Evolutionary conservation across 2,329 filamentous ascomycete genomes (phyloP).

Genomic region (Rhynchosporium secalis): DNA sequence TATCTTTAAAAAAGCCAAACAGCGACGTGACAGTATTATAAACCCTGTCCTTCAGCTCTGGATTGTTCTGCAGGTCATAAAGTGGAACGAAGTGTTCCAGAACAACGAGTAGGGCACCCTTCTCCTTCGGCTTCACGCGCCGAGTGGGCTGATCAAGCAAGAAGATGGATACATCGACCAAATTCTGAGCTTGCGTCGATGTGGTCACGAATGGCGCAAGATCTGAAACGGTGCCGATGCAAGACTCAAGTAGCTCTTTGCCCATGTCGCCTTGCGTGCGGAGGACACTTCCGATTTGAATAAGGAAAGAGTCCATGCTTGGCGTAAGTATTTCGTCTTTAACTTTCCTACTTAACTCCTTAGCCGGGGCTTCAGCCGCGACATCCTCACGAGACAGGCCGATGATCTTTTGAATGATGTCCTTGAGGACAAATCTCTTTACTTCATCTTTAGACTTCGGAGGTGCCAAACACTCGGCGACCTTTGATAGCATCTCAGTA

Average conservation of each 20-base stretch:
- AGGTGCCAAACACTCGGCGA: constrained; percentile 71
- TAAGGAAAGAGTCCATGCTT: constrained; percentile 60
- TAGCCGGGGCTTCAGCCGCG: constrained; percentile 30
- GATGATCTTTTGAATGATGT: constrained; percentile 71
- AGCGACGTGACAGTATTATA: constrained; percentile 76
- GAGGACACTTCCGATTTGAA: constrained; percentile 68
- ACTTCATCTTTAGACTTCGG: constrained; percentile 83
- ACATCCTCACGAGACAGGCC: constrained; percentile 57
- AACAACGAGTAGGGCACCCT: constrained; percentile 76
- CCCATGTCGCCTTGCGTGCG: constrained; percentile 56
- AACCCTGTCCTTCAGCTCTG: constrained; percentile 61
- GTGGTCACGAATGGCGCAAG: constrained; percentile 70
- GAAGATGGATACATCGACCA: constrained; percentile 78
- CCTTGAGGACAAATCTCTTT: constrained; percentile 71
- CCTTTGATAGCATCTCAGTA: constrained; percentile 61
- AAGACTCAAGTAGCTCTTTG: constrained; percentile 75
- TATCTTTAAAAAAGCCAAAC: constrained; percentile 88
- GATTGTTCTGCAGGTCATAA: constrained; percentile 56
- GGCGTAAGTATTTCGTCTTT: constrained; percentile 56
- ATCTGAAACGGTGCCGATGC: constrained; percentile 76
- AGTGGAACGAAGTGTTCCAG: constrained; percentile 77
- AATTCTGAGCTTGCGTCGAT: constrained; percentile 68
- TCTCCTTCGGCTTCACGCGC: constrained; percentile 78
- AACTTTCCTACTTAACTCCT: constrained; percentile 45
- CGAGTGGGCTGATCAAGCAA: constrained; percentile 83